Evolutionary conservation across 106 monocot genomes (phyloP).

Genomic region (Apostasia shenzhenica): DNA sequence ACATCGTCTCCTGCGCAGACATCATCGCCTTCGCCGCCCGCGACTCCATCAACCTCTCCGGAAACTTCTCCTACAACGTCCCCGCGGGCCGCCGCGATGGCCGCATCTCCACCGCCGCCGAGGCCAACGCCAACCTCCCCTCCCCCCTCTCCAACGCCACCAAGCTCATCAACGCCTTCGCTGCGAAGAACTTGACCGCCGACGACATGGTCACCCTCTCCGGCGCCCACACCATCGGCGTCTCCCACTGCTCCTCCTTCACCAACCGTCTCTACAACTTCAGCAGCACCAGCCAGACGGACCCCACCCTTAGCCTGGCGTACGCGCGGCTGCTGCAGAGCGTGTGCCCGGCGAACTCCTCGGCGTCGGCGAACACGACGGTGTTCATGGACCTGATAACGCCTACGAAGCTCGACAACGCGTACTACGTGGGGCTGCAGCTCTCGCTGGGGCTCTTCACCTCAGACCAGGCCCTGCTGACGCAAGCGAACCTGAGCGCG

Average conservation of each 20-base stretch:
- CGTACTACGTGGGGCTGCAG: constrained; percentile 19
- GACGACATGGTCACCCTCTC: constrained; percentile 49
- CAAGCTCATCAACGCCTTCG: constrained; percentile 19
- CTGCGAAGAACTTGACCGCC: constrained; percentile 20
- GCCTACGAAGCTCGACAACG: constrained; percentile 8
- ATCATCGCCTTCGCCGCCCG: constrained; percentile 51
- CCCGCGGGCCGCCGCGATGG: constrained; percentile 46
- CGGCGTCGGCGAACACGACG: not conserved
- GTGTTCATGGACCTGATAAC: constrained; percentile 1
- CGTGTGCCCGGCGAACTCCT: not conserved
- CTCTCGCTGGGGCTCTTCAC: constrained; percentile 1
- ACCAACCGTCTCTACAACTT: constrained; percentile 28
- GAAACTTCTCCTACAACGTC: constrained; percentile 28
- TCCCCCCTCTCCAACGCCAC: constrained; percentile 17
- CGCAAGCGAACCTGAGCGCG: not conserved
- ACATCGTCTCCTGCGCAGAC: constrained; percentile 45
- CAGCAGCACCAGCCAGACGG: constrained; percentile 1
- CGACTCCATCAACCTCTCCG: constrained; percentile 19
- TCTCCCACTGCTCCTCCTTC: constrained; percentile 41
- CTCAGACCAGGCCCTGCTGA: constrained; percentile 11
- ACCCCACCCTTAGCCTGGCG: constrained; percentile 15
- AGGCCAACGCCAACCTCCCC: constrained; percentile 19
- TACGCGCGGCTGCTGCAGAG: constrained; percentile 12
- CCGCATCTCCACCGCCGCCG: constrained; percentile 11
- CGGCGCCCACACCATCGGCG: constrained; percentile 44